Conservation (phyloP, 2,329 filamentous ascomycete species). For the Penicillium glabrum region DNA sequence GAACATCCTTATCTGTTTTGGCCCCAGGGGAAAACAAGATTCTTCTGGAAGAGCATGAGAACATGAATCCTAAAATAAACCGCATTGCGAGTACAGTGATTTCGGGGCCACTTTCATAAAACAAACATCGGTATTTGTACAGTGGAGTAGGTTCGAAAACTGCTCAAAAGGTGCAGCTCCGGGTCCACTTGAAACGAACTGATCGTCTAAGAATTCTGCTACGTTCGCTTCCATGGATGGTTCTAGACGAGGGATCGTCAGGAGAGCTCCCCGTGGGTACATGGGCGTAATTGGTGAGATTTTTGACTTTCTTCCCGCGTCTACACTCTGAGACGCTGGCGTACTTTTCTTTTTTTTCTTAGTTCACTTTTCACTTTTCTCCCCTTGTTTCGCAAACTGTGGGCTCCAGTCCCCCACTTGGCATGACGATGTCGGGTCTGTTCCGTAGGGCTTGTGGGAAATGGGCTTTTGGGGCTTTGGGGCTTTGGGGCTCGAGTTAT, state of each 20-base stretch:
- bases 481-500: neutral
- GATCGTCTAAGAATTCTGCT: neutral
- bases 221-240: neutral
- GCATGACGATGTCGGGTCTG: neutral
- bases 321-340: constrained; percentile 17
- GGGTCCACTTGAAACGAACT: neutral
- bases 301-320: constrained; percentile 5
- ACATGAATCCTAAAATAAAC: neutral
- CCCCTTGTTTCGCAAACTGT: neutral
- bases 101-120: neutral
- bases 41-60: too few species aligned
- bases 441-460: neutral
- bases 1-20: neutral
- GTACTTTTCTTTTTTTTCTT: constrained; percentile 6
- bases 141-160: neutral
- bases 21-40: neutral
- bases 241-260: constrained; percentile 20
- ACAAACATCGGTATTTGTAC: neutral
- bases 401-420: neutral
- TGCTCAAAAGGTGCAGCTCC: neutral
- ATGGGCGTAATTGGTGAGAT: neutral
- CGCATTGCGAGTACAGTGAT: neutral
- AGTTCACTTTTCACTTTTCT: constrained; percentile 4
- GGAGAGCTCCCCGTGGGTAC: constrained; percentile 11
- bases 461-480: neutral